Conservation (phyloP, 208 protist species). For the Polymyxa betae region DNA sequence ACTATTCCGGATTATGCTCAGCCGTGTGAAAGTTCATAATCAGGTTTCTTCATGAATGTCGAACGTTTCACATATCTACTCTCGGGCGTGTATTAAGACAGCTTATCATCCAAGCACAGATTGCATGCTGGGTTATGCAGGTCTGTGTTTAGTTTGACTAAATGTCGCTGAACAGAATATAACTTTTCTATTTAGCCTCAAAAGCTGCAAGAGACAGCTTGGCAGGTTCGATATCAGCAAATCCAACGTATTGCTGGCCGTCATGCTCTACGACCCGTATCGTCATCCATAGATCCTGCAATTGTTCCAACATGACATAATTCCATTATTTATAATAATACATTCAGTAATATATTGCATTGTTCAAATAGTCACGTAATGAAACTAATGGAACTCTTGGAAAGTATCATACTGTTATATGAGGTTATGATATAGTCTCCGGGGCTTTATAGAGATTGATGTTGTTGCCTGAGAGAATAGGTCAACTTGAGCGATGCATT, state of each 20-base stretch:
- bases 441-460: too few relatives aligned
- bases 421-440: too few relatives aligned
- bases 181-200: neutral
- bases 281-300: too few relatives aligned
- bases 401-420: too few relatives aligned
- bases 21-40: neutral
- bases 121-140: neutral
- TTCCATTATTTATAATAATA: too few relatives aligned
- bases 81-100: neutral
- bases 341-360: too few relatives aligned
- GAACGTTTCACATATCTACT: neutral
- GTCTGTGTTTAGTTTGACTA: neutral
- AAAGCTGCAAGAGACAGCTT: neutral
- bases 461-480: too few relatives aligned
- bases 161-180: neutral
- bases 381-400: too few relatives aligned
- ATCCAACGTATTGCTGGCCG: conserved; percentile 23
- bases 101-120: neutral
- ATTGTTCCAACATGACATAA: too few relatives aligned
- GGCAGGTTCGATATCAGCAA: neutral
- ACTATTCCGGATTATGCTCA: neutral
- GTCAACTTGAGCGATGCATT: too few relatives aligned
- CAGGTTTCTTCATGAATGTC: neutral
- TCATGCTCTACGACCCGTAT: too few relatives aligned
- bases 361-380: too few relatives aligned